These are phyloP conservation scores for Neurospora tetrasperma DNA, from an alignment of 495 filamentous ascomycete genomes.

Conservation along the genomic window DNA sequence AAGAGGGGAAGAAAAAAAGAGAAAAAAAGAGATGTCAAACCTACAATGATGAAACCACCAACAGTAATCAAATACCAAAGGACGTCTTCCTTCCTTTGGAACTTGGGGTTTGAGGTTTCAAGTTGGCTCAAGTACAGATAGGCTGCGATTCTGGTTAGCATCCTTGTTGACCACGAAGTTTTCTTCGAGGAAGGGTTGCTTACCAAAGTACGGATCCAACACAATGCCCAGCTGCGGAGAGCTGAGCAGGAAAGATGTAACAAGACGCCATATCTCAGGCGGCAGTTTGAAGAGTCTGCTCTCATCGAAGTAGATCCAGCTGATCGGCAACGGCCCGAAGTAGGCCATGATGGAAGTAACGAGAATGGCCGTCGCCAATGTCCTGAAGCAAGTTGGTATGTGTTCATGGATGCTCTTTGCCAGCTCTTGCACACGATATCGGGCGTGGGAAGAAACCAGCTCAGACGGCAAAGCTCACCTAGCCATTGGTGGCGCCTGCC, in stretches of 20 bases:
- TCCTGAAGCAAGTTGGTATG: slow-evolving; percentile 38
- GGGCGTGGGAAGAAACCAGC: background rate
- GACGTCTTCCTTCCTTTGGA: slow-evolving; percentile 34
- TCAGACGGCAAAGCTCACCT: slow-evolving; percentile 39
- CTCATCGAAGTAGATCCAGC: slow-evolving; percentile 48
- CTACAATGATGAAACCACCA: slow-evolving; percentile 34
- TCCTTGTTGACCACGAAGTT: background rate
- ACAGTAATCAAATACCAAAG: slow-evolving; percentile 40
- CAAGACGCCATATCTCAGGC: slow-evolving; percentile 46
- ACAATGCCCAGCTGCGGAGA: slow-evolving; percentile 52
- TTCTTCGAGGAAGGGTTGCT: slow-evolving; percentile 14
- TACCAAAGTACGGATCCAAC: slow-evolving; percentile 78
- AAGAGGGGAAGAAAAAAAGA: background rate
- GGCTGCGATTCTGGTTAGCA: slow-evolving; percentile 9
- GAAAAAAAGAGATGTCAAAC: slow-evolving; percentile 12
- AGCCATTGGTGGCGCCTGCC: slow-evolving; percentile 58
- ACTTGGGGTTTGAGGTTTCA: slow-evolving; percentile 31
- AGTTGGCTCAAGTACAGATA: slow-evolving; percentile 36
- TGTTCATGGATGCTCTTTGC: background rate
- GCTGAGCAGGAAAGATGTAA: slow-evolving; percentile 65
- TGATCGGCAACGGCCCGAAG: slow-evolving; percentile 45
- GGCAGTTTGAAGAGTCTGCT: slow-evolving; percentile 48
- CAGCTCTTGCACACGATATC: background rate
- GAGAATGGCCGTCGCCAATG: slow-evolving; percentile 58
- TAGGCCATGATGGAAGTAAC: slow-evolving; percentile 50